Conservation (phyloP, 2,329 filamentous ascomycete genomes). For the Fusarium incarnatum region DNA sequence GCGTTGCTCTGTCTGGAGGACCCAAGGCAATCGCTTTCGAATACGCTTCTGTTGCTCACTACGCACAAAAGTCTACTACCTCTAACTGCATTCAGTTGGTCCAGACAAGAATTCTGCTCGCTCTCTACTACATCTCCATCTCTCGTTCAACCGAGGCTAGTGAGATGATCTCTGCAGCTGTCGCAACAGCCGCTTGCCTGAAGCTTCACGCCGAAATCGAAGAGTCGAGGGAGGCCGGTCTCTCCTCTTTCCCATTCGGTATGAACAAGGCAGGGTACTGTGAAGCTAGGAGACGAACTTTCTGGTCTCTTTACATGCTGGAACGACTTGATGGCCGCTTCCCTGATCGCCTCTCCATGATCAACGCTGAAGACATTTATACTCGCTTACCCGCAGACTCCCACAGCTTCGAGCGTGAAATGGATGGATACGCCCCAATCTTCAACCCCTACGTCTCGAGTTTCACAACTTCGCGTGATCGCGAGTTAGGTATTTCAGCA, state of each 20-base stretch:
- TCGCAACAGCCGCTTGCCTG: conserved; percentile 69
- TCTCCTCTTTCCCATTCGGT: conserved; percentile 64
- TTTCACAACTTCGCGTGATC: conserved; percentile 37
- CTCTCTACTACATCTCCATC: conserved; percentile 73
- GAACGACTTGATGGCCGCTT: conserved; percentile 74
- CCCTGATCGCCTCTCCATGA: conserved; percentile 63
- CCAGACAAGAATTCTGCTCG: conserved; percentile 74
- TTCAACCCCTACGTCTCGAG: conserved; percentile 64
- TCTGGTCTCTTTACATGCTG: conserved; percentile 78
- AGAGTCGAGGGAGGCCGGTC: conserved; percentile 55
- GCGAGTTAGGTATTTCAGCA: conserved; percentile 64
- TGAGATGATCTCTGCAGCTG: conserved; percentile 72
- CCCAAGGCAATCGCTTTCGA: conserved; percentile 53
- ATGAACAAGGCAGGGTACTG: conserved; percentile 68
- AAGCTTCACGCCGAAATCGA: conserved; percentile 73
- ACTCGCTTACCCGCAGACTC: conserved; percentile 73
- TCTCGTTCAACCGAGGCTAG: conserved; percentile 69
- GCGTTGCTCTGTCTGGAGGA: conserved; percentile 55
- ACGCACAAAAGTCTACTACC: conserved; percentile 57
- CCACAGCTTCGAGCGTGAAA: conserved; percentile 70
- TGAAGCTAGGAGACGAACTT: conserved; percentile 76
- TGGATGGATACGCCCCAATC: conserved; percentile 67
- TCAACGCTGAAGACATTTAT: conserved; percentile 74
- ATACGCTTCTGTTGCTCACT: conserved; percentile 65
- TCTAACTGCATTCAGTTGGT: conserved; percentile 67